phyloP scores from a whole-genome alignment of 2,329 filamentous ascomycete genomes.

The Arachnomyces sp. region DNA sequence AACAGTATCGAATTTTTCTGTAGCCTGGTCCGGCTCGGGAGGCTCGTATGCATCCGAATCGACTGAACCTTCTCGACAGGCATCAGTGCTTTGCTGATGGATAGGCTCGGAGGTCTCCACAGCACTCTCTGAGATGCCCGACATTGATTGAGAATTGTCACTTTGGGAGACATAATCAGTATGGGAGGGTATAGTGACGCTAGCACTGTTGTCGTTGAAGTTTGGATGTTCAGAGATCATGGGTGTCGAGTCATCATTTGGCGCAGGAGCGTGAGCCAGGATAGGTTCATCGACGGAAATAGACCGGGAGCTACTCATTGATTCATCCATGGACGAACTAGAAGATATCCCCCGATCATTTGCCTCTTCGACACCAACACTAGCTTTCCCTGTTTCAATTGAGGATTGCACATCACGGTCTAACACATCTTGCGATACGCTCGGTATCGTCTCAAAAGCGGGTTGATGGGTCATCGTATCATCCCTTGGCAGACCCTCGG shows the following conservation, averaged over 20 bases:
- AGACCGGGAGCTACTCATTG: constrained; percentile 22
- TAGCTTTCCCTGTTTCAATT: constrained; percentile 9
- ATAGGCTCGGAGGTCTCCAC: neutral
- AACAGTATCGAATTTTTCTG: constrained; percentile 20
- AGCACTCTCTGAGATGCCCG: too few relatives aligned
- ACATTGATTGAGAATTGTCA: too few relatives aligned
- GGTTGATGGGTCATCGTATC: neutral
- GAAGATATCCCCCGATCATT: constrained; percentile 16
- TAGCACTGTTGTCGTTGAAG: neutral
- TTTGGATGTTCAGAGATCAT: too few relatives aligned
- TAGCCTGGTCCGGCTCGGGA: constrained; percentile 33
- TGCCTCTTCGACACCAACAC: constrained; percentile 6
- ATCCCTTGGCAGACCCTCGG: too few relatives aligned
- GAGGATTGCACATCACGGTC: constrained; percentile 8
- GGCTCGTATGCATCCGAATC: constrained; percentile 52
- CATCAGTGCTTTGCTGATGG: constrained; percentile 10
- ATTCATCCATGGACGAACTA: constrained; percentile 35
- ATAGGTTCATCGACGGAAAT: constrained; percentile 12
- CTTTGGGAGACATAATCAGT: too few relatives aligned
- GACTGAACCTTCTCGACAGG: constrained; percentile 23
- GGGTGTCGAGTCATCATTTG: neutral
- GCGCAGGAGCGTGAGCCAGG: constrained; percentile 3
- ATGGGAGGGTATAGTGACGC: too few relatives aligned
- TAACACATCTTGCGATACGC: constrained; percentile 10
- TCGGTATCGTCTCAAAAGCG: constrained; percentile 4